phyloP scores from a whole-genome alignment of 1,284 basidiomycete species.

The Irpex lacteus region DNA sequence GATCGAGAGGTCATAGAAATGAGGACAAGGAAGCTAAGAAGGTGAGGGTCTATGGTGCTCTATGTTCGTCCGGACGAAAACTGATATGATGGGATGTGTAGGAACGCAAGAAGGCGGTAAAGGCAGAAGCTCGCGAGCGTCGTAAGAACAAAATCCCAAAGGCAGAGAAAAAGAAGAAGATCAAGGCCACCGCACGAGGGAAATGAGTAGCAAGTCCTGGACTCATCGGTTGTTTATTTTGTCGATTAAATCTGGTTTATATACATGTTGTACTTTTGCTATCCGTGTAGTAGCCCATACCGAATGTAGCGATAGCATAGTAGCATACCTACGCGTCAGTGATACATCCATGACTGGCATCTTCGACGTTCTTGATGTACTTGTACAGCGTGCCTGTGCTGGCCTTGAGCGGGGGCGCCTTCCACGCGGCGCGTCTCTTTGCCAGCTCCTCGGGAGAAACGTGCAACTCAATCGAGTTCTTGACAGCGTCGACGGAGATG shows the following conservation, averaged over 20 bases:
- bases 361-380: slow-evolving; percentile 81
- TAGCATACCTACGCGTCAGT: slow-evolving; percentile 63
- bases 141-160: slow-evolving; percentile 93
- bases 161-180: slow-evolving; percentile 82
- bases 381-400: slow-evolving; percentile 84
- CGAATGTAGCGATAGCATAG: neutral
- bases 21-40: slow-evolving; percentile 93
- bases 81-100: slow-evolving; percentile 29
- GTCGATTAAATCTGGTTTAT: neutral
- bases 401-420: slow-evolving; percentile 83
- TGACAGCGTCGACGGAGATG: slow-evolving; percentile 82
- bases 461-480: slow-evolving; percentile 77
- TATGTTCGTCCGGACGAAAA: slow-evolving; percentile 6
- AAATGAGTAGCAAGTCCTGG: slow-evolving; percentile 6
- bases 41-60: slow-evolving; percentile 40
- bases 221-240: neutral
- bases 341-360: slow-evolving; percentile 87
- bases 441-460: slow-evolving; percentile 73
- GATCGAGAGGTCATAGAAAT: slow-evolving; percentile 80
- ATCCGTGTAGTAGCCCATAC: neutral
- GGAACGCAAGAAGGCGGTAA: slow-evolving; percentile 88
- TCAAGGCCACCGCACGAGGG: slow-evolving; percentile 55
- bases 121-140: slow-evolving; percentile 85
- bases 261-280: slow-evolving; percentile 14
- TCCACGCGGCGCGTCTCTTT: slow-evolving; percentile 66